Percentiles rank a stretch among this genome's conserved stretches.
Conservation (phyloP, 805 yeast genomes). For the Starmerella bombicola region DNA sequence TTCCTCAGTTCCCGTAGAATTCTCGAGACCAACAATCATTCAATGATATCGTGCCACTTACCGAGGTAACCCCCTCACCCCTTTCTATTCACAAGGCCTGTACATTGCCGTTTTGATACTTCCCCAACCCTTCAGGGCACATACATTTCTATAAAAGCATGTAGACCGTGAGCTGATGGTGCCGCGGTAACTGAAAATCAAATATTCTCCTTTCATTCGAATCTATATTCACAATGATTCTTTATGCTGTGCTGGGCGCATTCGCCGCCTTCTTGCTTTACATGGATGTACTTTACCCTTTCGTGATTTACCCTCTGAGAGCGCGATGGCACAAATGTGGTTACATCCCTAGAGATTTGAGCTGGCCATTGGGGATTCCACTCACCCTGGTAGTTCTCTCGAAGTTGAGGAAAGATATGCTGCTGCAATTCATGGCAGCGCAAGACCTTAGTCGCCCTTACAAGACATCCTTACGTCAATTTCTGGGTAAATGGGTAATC, state of each 20-base stretch:
- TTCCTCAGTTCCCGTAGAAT: no score
- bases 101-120: no score
- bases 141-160: no score
- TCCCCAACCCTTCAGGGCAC: no score
- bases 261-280: no score
- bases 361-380: slow-evolving; percentile 10
- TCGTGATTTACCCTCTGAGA: slow-evolving; percentile 3
- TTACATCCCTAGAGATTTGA: neutral
- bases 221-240: neutral
- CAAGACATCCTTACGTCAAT: slow-evolving; percentile 5
- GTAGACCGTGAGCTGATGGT: no score
- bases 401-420: neutral
- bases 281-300: slow-evolving; percentile 7
- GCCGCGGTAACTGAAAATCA: no score
- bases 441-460: neutral
- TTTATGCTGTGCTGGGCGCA: no score
- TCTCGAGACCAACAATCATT: no score
- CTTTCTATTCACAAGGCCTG: no score
- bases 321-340: slow-evolving; percentile 3
- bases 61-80: no score
- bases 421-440: neutral
- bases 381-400: neutral
- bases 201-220: neutral
- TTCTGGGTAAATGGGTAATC: slow-evolving; percentile 8
- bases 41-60: no score